These are phyloP conservation scores for Nothophaeocryptopus gaeumannii DNA, from an alignment of 2,329 filamentous ascomycete species.

Conservation along the genomic window DNA sequence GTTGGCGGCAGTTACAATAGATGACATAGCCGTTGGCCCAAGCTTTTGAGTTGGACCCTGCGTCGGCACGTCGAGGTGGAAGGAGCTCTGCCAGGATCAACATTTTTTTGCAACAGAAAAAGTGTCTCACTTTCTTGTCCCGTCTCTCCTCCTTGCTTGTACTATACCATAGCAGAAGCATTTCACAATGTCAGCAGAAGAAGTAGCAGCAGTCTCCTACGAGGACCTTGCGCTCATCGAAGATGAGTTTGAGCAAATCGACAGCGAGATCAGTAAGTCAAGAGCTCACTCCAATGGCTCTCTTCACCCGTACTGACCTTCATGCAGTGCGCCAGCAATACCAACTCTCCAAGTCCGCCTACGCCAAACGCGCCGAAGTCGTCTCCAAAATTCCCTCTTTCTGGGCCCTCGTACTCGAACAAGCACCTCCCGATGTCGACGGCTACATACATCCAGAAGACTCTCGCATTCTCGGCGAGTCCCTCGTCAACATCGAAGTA, in stretches of 20 bases:
- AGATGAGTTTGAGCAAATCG: conserved; percentile 77
- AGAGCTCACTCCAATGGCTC: conserved; percentile 30
- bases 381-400: conserved; percentile 77
- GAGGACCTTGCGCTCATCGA: conserved; percentile 78
- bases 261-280: conserved; percentile 71
- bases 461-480: conserved; percentile 66
- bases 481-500: conserved; percentile 68
- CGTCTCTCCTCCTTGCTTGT: not conserved
- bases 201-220: conserved; percentile 54
- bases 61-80: no score
- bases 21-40: no score
- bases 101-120: no score
- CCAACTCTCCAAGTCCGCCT: conserved; percentile 66
- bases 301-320: conserved; percentile 8
- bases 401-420: conserved; percentile 92
- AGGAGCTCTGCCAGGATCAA: no score
- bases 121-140: not conserved
- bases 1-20: no score
- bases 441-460: conserved; percentile 82
- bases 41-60: no score
- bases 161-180: not conserved
- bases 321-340: conserved; percentile 56
- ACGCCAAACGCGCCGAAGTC: conserved; percentile 69
- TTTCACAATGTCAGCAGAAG: conserved; percentile 20
- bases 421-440: conserved; percentile 80